These are phyloP conservation scores for Myochromella boudieri DNA, from an alignment of 768 basidiomycete species.

Conservation along the genomic window DNA sequence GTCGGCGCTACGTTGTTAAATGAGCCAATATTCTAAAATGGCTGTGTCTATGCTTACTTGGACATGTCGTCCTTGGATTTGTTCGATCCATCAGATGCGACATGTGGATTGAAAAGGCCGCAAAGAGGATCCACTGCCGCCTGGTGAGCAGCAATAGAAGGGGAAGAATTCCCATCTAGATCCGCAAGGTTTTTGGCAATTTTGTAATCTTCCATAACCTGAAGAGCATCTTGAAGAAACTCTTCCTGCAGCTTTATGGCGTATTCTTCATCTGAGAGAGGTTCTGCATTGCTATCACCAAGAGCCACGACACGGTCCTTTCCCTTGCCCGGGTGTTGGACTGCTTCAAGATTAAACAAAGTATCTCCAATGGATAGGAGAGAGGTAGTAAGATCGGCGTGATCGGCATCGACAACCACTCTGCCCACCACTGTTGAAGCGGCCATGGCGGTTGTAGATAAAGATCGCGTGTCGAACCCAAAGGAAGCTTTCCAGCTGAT, in stretches of 20 bases:
- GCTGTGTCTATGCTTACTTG: background rate
- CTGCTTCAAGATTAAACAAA: constrained; percentile 39
- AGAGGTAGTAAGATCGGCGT: constrained; percentile 35
- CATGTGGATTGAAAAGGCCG: no score
- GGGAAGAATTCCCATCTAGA: constrained; percentile 35
- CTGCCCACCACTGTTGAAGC: constrained; percentile 9
- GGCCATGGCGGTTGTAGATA: no score
- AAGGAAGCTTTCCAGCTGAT: no score
- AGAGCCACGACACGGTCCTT: constrained; percentile 26
- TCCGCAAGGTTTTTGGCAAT: constrained; percentile 43
- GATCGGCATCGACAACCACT: constrained; percentile 12
- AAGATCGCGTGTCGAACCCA: no score
- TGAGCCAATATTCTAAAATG: background rate
- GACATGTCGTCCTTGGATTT: background rate
- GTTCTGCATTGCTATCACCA: constrained; percentile 16
- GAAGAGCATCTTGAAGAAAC: constrained; percentile 28
- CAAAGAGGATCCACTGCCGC: constrained; percentile 40
- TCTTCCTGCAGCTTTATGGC: constrained; percentile 44
- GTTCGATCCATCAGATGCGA: no score
- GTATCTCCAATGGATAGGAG: constrained; percentile 39
- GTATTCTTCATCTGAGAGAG: constrained; percentile 41
- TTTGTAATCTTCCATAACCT: constrained; percentile 32
- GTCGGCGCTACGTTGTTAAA: background rate
- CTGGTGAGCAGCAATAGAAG: constrained; percentile 30
- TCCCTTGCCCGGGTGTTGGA: constrained; percentile 35